Evolutionary conservation across 495 filamentous ascomycete species (phyloP).

Genomic region (Xylaria intraflava): DNA sequence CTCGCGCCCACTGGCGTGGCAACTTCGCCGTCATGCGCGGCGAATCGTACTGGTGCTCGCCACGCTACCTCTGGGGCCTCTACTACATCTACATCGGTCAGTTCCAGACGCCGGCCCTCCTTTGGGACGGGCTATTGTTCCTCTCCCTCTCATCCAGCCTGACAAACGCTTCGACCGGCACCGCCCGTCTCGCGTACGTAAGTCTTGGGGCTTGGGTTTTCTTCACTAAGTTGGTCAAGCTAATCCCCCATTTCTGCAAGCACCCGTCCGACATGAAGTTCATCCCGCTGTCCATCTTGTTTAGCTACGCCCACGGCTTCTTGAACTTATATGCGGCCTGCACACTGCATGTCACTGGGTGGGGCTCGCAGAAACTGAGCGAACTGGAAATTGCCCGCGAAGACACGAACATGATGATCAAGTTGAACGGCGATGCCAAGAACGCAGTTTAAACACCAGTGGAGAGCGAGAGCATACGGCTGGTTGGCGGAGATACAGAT

Average conservation of each 20-base stretch:
- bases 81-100: conserved; percentile 72
- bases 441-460: no score
- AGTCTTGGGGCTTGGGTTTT: conserved; percentile 46
- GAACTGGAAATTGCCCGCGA: background rate
- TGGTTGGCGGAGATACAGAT: no score
- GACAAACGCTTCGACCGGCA: conserved; percentile 24
- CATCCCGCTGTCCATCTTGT: conserved; percentile 66
- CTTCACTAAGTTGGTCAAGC: conserved; percentile 70
- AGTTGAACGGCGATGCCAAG: no score
- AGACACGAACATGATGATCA: no score
- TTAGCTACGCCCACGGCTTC: conserved; percentile 69
- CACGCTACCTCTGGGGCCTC: conserved; percentile 50
- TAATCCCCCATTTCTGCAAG: conserved; percentile 64
- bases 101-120: conserved; percentile 61
- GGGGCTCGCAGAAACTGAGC: conserved; percentile 4
- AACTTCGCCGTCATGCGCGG: conserved; percentile 70
- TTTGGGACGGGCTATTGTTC: conserved; percentile 58
- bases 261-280: conserved; percentile 63
- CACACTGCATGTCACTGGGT: conserved; percentile 46
- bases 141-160: conserved; percentile 40
- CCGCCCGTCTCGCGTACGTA: conserved; percentile 1
- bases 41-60: conserved; percentile 55
- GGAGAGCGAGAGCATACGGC: no score
- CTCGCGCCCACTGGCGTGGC: conserved; percentile 74
- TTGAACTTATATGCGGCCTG: conserved; percentile 71